Conservation (phyloP, 2,329 filamentous ascomycete species). For the Biscogniauxia mediterranea region DNA sequence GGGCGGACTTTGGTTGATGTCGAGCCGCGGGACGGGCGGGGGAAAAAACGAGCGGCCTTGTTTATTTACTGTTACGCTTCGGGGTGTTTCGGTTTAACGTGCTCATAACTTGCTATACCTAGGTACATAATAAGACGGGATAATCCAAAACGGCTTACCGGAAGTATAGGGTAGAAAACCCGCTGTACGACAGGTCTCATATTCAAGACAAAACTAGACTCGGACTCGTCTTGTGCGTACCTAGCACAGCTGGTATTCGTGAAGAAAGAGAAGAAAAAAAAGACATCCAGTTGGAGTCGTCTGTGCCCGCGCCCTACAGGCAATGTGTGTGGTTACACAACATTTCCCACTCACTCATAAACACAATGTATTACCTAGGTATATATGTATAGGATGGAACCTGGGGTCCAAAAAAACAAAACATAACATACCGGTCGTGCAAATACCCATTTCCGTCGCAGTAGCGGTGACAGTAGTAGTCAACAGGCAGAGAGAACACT, state of each 20-base stretch:
- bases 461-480: neutral
- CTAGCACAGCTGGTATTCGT: neutral
- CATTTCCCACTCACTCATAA: neutral
- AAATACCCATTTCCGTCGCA: neutral
- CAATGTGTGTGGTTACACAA: neutral
- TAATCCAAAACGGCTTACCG: neutral
- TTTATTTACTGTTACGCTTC: neutral
- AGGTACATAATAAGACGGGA: neutral
- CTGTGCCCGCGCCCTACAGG: neutral
- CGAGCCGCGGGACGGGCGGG: too few relatives aligned
- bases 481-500: neutral
- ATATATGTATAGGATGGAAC: neutral
- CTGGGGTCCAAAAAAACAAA: neutral
- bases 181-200: neutral
- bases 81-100: neutral
- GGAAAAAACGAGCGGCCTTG: neutral
- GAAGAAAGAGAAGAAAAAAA: too few relatives aligned
- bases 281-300: neutral
- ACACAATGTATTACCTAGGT: neutral
- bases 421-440: neutral
- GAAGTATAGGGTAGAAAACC: neutral
- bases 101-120: neutral
- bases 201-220: neutral
- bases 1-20: neutral
- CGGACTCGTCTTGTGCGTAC: neutral